Percentiles rank a stretch among this genome's conserved stretches.
Conservation (phyloP, 768 basidiomycete species). For the Tephrocybe rancida region DNA sequence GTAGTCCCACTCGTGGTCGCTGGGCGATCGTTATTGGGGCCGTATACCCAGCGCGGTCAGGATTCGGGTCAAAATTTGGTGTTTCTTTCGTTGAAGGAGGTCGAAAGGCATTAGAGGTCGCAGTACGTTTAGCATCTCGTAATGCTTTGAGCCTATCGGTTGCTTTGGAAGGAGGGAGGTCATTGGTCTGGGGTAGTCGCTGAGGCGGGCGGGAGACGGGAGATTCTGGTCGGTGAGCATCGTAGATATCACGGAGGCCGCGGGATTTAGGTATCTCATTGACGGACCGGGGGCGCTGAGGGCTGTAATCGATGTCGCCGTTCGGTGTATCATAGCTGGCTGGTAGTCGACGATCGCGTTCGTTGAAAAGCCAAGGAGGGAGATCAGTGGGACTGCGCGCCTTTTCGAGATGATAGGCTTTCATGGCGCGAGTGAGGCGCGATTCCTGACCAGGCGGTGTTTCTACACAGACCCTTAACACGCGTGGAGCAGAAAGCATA, state of each 20-base stretch:
- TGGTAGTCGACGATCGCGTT: slow-evolving; percentile 46
- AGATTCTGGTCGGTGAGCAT: slow-evolving; percentile 28
- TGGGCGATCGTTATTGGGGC: slow-evolving; percentile 9
- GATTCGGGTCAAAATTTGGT: neutral
- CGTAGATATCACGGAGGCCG: slow-evolving; percentile 40
- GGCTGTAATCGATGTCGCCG: neutral
- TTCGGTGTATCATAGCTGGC: neutral
- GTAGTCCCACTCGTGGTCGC: slow-evolving; percentile 33
- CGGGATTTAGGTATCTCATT: slow-evolving; percentile 18
- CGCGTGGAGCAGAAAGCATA: slow-evolving; percentile 1
- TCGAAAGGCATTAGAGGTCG: neutral
- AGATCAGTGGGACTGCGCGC: slow-evolving; percentile 59
- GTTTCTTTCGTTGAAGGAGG: neutral
- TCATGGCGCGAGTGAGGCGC: slow-evolving; percentile 64
- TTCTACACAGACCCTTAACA: slow-evolving; percentile 27
- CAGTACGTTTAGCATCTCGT: slow-evolving; percentile 48
- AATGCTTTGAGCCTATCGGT: slow-evolving; percentile 51
- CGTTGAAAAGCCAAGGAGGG: slow-evolving; percentile 68
- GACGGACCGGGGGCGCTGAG: no score
- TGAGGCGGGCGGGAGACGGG: slow-evolving; percentile 1
- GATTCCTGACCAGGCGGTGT: slow-evolving; percentile 60
- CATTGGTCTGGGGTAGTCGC: slow-evolving; percentile 11
- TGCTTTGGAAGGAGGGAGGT: slow-evolving; percentile 34
- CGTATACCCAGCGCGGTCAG: slow-evolving; percentile 6
- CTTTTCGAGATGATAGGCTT: slow-evolving; percentile 66